Percentiles rank a stretch among this genome's conserved stretches.
These are phyloP conservation scores for Dipodascus albidus DNA, from an alignment of 805 yeast species.

Conservation along the genomic window DNA sequence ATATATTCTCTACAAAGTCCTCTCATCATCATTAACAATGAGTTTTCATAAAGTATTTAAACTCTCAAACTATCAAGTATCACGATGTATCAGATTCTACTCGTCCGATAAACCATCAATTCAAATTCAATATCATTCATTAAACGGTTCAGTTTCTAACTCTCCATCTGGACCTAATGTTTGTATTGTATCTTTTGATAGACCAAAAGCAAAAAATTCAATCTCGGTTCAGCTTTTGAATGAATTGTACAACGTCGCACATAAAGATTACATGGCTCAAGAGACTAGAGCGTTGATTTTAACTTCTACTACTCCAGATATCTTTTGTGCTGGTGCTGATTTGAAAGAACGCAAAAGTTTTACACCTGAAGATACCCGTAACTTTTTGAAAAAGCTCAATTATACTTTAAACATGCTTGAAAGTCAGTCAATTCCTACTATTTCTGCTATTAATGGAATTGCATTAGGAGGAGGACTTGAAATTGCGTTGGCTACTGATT, in stretches of 20 bases:
- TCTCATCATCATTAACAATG: too few species aligned
- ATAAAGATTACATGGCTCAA: constrained; percentile 10
- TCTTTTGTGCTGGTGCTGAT: constrained; percentile 32
- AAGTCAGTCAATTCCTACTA: constrained; percentile 28
- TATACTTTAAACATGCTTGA: constrained; percentile 23
- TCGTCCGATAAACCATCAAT: not conserved
- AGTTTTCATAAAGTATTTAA: not conserved
- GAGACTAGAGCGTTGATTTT: constrained; percentile 18
- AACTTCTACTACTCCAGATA: constrained; percentile 16
- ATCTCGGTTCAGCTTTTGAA: constrained; percentile 19
- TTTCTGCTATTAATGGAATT: constrained; percentile 32
- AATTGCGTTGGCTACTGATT: constrained; percentile 31
- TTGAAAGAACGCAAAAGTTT: constrained; percentile 29
- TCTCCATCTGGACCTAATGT: constrained; percentile 1
- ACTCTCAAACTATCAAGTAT: not conserved
- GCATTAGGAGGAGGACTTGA: constrained; percentile 38
- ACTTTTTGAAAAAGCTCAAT: constrained; percentile 21
- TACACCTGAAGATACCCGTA: constrained; percentile 19
- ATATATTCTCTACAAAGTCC: not conserved
- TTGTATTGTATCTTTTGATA: constrained; percentile 16
- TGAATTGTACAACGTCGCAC: constrained; percentile 18
- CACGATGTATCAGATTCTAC: not conserved
- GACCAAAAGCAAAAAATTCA: constrained; percentile 26
- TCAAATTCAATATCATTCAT: not conserved
- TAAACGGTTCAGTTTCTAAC: not conserved